Base-by-base conservation (phyloP, 345 rosid genomes). In the Raphanus sativus region DNA sequence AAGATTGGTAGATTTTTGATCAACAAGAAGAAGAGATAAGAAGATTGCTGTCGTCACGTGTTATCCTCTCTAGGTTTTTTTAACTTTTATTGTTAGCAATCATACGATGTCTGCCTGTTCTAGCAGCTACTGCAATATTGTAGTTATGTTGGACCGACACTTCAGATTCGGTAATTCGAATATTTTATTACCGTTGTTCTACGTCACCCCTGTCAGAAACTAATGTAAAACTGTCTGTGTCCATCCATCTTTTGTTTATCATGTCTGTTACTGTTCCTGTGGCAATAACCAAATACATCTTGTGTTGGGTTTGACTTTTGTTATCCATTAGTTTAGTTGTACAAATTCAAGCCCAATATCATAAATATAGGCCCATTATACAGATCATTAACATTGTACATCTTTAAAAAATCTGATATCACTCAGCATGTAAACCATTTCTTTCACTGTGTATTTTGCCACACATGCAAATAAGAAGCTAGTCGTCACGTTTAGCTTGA, bases 11-110 rank as follows among this genome's bases (percentile, higher is more conserved):
- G 21, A 21, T 21, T 21, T 21, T 21, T 21, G 21, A 21, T 21
- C 21, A 21, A 21, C 0, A 21, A 21, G 21, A 21, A 21, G 28
- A 65, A 26, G 15, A 72, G 63, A 78, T 50, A 67, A 67, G 78
- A 36, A 50, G 55, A 50, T 78, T 72, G 63, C 64, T 72, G 50
- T 67, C 48, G 40, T 66, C 81, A 77, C 81, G 75, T 54, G 55
- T 50, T 67, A 58, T n/a, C 61, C 52, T 58, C 24, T 40, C 48
- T 36, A 4, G 7, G 0, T 28, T 28, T 4, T 32, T 32, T 32
- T 32, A 32, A 32, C 34, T 32, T 32, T 32, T 32, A 32, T 32
- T 32, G 34, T 32, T 4, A 4, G 1, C 34, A 32, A 32, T 32
- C 34, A 32, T 32, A 77, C 21, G 60, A 16, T 70, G 56, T 69